Conservation (phyloP, 805 yeast species). For the Starmerella sirachaensis region DNA sequence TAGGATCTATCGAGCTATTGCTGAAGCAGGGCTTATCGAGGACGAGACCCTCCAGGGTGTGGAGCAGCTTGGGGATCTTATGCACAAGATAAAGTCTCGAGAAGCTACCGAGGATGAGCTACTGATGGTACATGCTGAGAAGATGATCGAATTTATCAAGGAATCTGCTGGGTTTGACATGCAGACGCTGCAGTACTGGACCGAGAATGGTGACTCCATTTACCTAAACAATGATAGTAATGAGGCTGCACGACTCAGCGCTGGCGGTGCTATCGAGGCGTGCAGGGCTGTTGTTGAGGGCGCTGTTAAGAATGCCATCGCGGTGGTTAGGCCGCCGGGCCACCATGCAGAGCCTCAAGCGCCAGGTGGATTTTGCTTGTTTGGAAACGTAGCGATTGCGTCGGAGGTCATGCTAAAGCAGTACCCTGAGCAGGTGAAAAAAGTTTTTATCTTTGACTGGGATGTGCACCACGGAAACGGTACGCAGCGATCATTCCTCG, state of each 20-base stretch:
- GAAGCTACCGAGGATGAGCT: constrained; percentile 84
- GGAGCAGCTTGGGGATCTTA: constrained; percentile 69
- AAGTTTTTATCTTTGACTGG: constrained; percentile 85
- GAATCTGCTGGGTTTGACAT: constrained; percentile 67
- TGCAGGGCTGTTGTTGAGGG: constrained; percentile 93
- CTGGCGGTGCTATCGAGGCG: constrained; percentile 96
- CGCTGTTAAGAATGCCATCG: constrained; percentile 77
- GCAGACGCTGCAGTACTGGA: constrained; percentile 63
- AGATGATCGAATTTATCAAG: constrained; percentile 63
- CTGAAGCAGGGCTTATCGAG: constrained; percentile 80
- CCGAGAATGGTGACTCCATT: constrained; percentile 88
- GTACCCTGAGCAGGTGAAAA: constrained; percentile 80
- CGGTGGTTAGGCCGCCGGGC: constrained; percentile 97
- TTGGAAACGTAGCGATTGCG: constrained; percentile 94
- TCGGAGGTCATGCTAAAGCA: constrained; percentile 69
- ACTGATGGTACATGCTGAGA: constrained; percentile 68
- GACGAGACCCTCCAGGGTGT: constrained; percentile 65
- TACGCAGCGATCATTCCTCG: constrained; percentile 80
- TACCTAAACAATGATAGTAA: constrained; percentile 86
- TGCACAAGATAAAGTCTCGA: constrained; percentile 81
- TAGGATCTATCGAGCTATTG: constrained; percentile 81
- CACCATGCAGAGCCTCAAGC: constrained; percentile 98
- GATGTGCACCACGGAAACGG: constrained; percentile 99
- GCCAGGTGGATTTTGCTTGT: constrained; percentile 94
- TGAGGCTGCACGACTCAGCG: constrained; percentile 76